Evolutionary conservation across 805 yeast genomes (phyloP), one percentile per base, ranked within the genome.

Genomic region (Pichia deserticola): DNA sequence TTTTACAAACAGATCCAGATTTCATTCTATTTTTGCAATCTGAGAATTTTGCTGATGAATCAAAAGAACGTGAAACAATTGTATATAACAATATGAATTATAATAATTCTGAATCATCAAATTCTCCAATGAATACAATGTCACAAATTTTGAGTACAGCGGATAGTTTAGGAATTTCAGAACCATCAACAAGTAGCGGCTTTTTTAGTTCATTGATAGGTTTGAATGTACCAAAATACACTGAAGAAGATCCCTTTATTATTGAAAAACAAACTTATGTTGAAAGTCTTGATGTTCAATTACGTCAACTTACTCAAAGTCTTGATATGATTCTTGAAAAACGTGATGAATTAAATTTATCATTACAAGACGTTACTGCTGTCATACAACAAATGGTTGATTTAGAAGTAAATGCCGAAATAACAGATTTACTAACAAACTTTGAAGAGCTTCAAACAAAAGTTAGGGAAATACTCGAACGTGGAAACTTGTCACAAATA

Each of bases 401-500:
- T 15, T 72, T 89, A 49, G 97, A 89, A 62, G 78, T 90, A 3
- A 84, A 86, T 55, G 79, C 77, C 57, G 72, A 74, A 15, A 74
- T 88, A 1, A 75, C 83, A 8, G 78, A 77, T n/a, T 70, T 89
- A 11, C 74, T 92, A 50, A 65, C 69, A 25, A 82, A 82, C 50
- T 89, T 90, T 64, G 81, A 89, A 36, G 81, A 80, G 35, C 78
- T 87, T 8, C 92, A 90, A 61, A 60, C 70, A 35, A 78, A 86
- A 54, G 75, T 90, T 29, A 81, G 81, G 57, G 92, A 87, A 47
- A 73, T 87, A 43, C 70, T 88, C 43, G 89, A 82, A 54, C 77
- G 97, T 53, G 81, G 85, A 53, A 82, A 89, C 51, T 66, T 86
- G 66, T 96, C 88, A 64, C 97, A 92, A 57, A 79, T 89, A 59